Conservation (phyloP, 768 basidiomycete genomes). For the Lactarius pseudohatsudake region DNA sequence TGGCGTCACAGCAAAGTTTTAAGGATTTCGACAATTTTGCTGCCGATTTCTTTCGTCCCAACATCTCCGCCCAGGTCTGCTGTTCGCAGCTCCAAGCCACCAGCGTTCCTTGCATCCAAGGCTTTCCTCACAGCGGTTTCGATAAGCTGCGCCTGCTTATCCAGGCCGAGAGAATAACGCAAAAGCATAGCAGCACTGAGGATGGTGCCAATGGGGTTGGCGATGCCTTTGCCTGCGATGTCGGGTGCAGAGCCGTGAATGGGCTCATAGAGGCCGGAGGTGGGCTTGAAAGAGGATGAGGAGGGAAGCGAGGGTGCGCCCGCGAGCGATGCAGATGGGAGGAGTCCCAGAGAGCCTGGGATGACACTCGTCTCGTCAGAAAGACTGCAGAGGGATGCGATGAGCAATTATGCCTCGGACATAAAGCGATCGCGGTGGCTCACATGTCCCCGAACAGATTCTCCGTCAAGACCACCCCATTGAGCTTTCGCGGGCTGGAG, state of each 20-base stretch:
- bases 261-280: conserved; percentile 92
- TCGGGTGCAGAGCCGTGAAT: conserved; percentile 96
- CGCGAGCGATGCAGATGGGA: conserved; percentile 95
- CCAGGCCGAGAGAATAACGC: conserved; percentile 90
- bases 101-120: conserved; percentile 64
- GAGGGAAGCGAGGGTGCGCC: conserved; percentile 69
- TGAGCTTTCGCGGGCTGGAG: conserved; percentile 83
- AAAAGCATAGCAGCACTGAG: conserved; percentile 92
- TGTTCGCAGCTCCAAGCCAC: conserved; percentile 79
- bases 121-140: conserved; percentile 91
- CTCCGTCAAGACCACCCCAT: conserved; percentile 93
- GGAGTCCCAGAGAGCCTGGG: conserved; percentile 92
- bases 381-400: conserved; percentile 51
- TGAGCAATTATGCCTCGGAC: conserved; percentile 1
- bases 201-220: conserved; percentile 94
- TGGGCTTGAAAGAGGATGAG: conserved; percentile 65
- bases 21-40: conserved; percentile 74
- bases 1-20: conserved; percentile 50
- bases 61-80: conserved; percentile 83
- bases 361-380: conserved; percentile 98
- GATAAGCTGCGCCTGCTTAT: conserved; percentile 79
- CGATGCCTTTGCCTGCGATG: conserved; percentile 91
- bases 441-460: conserved; percentile 98
- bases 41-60: conserved; percentile 78
- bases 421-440: conserved; percentile 35